Base-by-base conservation (phyloP, 139 green algal species). In the Coelastrella sp. region DNA sequence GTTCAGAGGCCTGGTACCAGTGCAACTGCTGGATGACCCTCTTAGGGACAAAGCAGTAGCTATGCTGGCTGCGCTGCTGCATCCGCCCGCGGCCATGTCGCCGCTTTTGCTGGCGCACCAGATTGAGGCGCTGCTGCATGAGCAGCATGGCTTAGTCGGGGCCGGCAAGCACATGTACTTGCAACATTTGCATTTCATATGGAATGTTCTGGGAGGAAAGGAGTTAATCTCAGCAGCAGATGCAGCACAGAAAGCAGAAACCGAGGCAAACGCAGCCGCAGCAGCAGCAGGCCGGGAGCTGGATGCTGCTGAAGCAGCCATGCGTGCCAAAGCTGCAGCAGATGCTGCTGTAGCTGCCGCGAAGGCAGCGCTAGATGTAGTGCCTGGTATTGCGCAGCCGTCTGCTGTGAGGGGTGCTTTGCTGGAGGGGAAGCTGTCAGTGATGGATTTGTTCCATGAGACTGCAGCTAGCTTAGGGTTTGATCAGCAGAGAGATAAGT, bases 401-500 rank as follows among this genome's bases (percentile, higher is more conserved):
- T 73, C 83, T 16, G 47, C 68, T 20, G 54, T 88, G 47, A 47
- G 83, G 16, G 32, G 14, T 20, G 83, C 83, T 13, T 47, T 88
- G 83, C 54, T 88, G 66, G 83, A 66, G 54, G 83, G 83, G 10
- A n/a, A 23, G 5, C 17, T 32, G 17, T 57, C 65, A 22, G 83
- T 80, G 19, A 7, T 56, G 10, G 83, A 88, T 1, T 14, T 88
- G 83, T 80, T 88, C 77, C 65, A 58, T 58, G 61, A 68, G 83
- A 88, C 83, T 1, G 60, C 60, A 20, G 22, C 32, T 4, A 57
- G 10, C 22, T 23, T 87, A 47, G 82, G 82, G 56, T 87, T 87
- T 87, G 82, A 87, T 19, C 64, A 87, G 82, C 82, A 87, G 64
- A 73, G 82, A 5, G 82, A 87, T 71, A 87, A 87, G 82, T 87